phyloP scores from a whole-genome alignment of 805 yeast species.

The Helenozyma rhizophorensis region DNA sequence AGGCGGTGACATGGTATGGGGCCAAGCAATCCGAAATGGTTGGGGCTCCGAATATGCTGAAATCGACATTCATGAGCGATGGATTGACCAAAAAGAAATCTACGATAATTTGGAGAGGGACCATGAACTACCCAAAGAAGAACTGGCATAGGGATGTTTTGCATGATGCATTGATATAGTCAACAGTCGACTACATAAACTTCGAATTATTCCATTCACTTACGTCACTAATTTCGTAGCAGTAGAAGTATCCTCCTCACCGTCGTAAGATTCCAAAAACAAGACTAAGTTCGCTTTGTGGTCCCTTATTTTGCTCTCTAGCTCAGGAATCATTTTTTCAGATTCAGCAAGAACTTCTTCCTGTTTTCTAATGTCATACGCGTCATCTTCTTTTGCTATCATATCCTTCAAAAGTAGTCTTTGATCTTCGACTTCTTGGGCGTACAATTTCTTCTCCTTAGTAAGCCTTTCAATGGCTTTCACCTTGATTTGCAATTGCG shows the following conservation, averaged over 20 bases:
- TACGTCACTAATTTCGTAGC: conserved; percentile 19
- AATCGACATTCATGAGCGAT: conserved; percentile 85
- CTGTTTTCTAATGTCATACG: conserved; percentile 58
- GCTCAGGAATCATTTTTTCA: conserved; percentile 31
- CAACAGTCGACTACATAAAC: background rate
- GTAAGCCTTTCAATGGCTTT: conserved; percentile 64
- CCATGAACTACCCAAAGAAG: no score
- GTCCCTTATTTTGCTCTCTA: conserved; percentile 14
- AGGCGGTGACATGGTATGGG: conserved; percentile 98
- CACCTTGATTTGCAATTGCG: conserved; percentile 64
- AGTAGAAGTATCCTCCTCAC: conserved; percentile 29
- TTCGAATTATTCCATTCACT: background rate
- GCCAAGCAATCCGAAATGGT: conserved; percentile 87
- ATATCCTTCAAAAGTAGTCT: conserved; percentile 43
- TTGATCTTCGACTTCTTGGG: conserved; percentile 55
- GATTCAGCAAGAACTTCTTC: conserved; percentile 35
- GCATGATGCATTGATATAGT: background rate
- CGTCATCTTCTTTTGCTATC: conserved; percentile 47
- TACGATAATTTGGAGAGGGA: conserved; percentile 59
- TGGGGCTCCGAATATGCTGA: conserved; percentile 46
- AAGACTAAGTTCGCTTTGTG: conserved; percentile 39
- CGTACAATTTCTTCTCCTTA: conserved; percentile 62
- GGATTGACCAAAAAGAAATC: conserved; percentile 80
- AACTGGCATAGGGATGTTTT: conserved; percentile 15
- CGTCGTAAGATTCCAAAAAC: conserved; percentile 31